A percentile compares a stretch with the other conserved stretches of the same genome.
These are phyloP conservation scores for sweet orange (Citrus sinensis) DNA, from an alignment of 345 rosid genomes.

Conservation along the genomic window DNA sequence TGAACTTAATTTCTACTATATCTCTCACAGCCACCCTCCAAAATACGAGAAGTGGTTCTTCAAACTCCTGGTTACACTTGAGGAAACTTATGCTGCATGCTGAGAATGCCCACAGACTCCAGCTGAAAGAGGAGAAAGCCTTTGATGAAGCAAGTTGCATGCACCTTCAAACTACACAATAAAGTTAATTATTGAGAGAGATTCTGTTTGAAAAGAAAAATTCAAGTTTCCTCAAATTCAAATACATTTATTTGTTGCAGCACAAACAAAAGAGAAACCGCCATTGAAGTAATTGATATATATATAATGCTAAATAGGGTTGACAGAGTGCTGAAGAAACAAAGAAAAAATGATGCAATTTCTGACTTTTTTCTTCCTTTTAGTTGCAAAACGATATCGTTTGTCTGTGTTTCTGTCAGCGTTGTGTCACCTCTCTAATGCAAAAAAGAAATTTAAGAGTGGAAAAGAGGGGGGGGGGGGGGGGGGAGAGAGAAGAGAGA, in stretches of 20 bases:
- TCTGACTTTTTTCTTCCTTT: too few relatives aligned
- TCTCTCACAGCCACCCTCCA: slow-evolving; percentile 11
- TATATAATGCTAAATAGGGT: too few relatives aligned
- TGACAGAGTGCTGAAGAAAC: too few relatives aligned
- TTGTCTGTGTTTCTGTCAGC: too few relatives aligned
- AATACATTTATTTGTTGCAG: background rate
- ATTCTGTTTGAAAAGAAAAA: background rate
- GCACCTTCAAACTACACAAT: background rate
- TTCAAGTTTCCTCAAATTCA: background rate
- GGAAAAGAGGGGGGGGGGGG: too few relatives aligned
- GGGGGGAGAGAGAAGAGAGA: too few relatives aligned
- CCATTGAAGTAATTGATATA: background rate
- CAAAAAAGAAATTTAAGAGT: too few relatives aligned
- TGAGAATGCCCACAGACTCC: background rate
- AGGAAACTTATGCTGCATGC: background rate
- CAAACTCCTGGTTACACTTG: slow-evolving; percentile 14
- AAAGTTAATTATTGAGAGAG: background rate
- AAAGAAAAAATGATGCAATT: too few relatives aligned
- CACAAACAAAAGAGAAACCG: background rate
- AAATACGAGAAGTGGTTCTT: slow-evolving; percentile 14
- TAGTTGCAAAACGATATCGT: too few relatives aligned
- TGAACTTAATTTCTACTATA: background rate
- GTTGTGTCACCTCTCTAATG: too few relatives aligned
- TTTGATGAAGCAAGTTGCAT: background rate
- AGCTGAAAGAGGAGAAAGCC: background rate